Percentiles rank a stretch among this genome's conserved stretches.
phyloP scores from a whole-genome alignment of 345 rosid genomes.

The Syzygium jambos region DNA sequence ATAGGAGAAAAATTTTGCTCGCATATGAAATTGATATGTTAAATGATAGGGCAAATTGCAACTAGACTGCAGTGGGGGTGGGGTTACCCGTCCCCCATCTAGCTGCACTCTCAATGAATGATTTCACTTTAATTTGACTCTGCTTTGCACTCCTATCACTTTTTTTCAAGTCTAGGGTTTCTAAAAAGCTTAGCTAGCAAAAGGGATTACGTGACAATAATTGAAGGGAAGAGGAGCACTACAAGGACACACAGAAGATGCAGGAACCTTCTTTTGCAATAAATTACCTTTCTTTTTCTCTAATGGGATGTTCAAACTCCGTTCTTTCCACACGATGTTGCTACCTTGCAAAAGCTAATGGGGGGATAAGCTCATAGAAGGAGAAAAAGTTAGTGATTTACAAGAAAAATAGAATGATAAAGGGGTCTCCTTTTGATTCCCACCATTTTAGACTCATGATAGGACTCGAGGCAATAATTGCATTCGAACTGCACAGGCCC shows the following conservation, averaged over 20 bases:
- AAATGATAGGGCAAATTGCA: neutral
- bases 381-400: neutral
- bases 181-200: neutral
- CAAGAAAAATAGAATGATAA: neutral
- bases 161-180: neutral
- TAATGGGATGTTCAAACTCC: neutral
- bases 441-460: neutral
- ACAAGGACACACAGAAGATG: neutral
- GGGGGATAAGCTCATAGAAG: neutral
- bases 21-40: neutral
- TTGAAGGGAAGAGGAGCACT: slow-evolving; percentile 1
- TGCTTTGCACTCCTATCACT: neutral
- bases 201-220: slow-evolving; percentile 14
- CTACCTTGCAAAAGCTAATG: neutral
- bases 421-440: neutral
- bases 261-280: slow-evolving; percentile 7
- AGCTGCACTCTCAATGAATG: neutral
- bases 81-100: neutral
- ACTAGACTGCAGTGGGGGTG: neutral
- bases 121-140: neutral
- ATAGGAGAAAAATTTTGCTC: neutral
- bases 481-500: neutral
- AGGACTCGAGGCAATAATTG: neutral
- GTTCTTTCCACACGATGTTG: neutral
- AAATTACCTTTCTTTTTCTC: neutral